Percentiles rank a stretch among this genome's conserved stretches.
Evolutionary conservation across 1,139 yeast species (phyloP).

Genomic region (Entelexis paramagnoliae): DNA sequence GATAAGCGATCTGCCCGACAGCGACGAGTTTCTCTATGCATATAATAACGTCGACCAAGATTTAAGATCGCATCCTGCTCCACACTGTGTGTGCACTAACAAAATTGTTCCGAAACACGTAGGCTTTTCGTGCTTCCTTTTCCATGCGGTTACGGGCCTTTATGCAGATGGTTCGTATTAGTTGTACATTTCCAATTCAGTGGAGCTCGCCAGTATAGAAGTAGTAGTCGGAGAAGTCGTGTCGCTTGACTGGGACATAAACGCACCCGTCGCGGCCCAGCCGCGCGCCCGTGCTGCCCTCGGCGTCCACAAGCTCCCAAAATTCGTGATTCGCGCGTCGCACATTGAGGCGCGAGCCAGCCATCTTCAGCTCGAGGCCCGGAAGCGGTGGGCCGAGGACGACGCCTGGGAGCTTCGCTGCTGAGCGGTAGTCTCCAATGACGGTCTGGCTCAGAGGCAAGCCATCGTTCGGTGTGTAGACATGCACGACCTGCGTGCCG

Average conservation of each 20-base stretch:
- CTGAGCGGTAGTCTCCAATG: slow-evolving; percentile 32
- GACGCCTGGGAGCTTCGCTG: slow-evolving; percentile 21
- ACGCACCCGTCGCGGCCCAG: slow-evolving; percentile 22
- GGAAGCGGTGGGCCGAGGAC: slow-evolving; percentile 33
- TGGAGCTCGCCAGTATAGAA: slow-evolving; percentile 22
- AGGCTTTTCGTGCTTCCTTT: no score
- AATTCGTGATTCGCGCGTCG: slow-evolving; percentile 12
- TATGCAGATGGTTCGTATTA: no score
- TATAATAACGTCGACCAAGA: no score
- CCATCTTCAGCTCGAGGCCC: slow-evolving; percentile 27
- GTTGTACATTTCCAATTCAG: background rate
- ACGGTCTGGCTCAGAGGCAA: slow-evolving; percentile 34
- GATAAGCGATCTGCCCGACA: no score
- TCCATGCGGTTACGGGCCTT: no score
- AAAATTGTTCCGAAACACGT: no score
- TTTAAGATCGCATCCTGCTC: no score
- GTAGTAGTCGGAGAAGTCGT: slow-evolving; percentile 19
- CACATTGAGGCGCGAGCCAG: slow-evolving; percentile 1
- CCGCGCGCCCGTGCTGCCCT: slow-evolving; percentile 7
- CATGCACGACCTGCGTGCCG: slow-evolving; percentile 32
- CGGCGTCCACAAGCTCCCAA: slow-evolving; percentile 5
- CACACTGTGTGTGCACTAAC: no score
- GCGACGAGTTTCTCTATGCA: no score
- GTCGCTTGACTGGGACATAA: slow-evolving; percentile 18
- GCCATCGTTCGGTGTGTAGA: slow-evolving; percentile 28